Evolutionary conservation across 495 filamentous ascomycete genomes (phyloP), one percentile per base, ranked within the genome.

Genomic region (Lasiosphaeria miniovina): DNA sequence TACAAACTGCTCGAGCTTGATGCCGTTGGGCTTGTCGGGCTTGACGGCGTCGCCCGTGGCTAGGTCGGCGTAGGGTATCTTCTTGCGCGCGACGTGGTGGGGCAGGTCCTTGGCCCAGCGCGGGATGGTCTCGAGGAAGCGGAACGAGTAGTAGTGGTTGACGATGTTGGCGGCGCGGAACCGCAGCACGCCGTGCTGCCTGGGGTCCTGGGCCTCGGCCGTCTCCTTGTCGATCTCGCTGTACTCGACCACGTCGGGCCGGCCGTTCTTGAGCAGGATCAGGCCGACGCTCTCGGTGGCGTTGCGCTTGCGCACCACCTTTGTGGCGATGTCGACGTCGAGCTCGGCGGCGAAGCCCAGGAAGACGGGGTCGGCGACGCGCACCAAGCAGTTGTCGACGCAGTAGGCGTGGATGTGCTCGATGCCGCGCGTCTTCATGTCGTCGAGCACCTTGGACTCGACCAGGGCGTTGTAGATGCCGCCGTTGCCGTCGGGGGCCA

Each of bases 151-250:
- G 83, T 97, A 99, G 81, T 99, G 94, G 82, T 99, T 99, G 76
- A 99, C 94, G 61, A 99, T 99, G 77, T 99, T 99, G 63, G 93
- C 94, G 53, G 94, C 93, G 48, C 94, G 87, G 87, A 96, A 97
- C 77, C 91, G 96, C 69, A 99, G 84, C 54, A 98, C 79, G 49
- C 85, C 85, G 2, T 82, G 80, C 67, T 98, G 86, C 72, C 90
- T 88, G 55, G 88, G 80, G 71, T 99, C 94, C 71, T 88, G 85
- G 63, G 92, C 93, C 70, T 96, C 92, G 40, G 93, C 88, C 3
- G 88, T 91, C 51, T 83, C 86, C 59, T 86, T 74, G 80, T 96
- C 90, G 65, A 99, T 98, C 75, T 99, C 94, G 12, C 91, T 96
- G 80, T 99, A 99, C 77, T 99, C 94, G 17, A 99, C 95, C 6